These are phyloP conservation scores for Suillus tomentosus DNA, from an alignment of 768 basidiomycete species.

Conservation along the genomic window DNA sequence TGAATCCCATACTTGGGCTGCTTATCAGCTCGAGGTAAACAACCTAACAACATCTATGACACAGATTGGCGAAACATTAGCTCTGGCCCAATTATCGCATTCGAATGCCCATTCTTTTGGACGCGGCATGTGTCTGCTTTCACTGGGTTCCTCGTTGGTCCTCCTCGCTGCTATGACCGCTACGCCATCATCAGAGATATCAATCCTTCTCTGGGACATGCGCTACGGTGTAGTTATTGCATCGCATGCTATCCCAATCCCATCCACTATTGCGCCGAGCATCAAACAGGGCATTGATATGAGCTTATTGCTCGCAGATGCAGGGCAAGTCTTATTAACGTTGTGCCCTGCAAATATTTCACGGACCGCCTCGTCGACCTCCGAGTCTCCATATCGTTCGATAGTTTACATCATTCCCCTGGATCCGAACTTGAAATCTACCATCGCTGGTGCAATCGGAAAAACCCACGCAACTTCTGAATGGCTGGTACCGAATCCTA, in stretches of 20 bases:
- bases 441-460: slow-evolving; percentile 64
- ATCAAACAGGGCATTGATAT: slow-evolving; percentile 33
- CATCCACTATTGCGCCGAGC: slow-evolving; percentile 40
- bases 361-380: slow-evolving; percentile 35
- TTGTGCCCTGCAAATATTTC: slow-evolving; percentile 23
- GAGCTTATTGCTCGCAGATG: slow-evolving; percentile 34
- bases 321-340: slow-evolving; percentile 55
- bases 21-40: slow-evolving; percentile 35
- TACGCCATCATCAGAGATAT: slow-evolving; percentile 41
- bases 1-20: slow-evolving; percentile 45
- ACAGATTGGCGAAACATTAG: slow-evolving; percentile 24
- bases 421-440: slow-evolving; percentile 54
- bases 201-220: slow-evolving; percentile 67
- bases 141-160: slow-evolving; percentile 59
- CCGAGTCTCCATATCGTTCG: slow-evolving; percentile 38
- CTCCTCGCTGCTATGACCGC: slow-evolving; percentile 50
- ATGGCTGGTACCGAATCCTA: slow-evolving; percentile 43
- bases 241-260: slow-evolving; percentile 50
- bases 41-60: slow-evolving; percentile 27
- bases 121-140: slow-evolving; percentile 40
- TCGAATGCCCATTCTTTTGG: neutral
- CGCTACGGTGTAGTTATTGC: slow-evolving; percentile 68
- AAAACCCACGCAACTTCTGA: slow-evolving; percentile 42
- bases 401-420: slow-evolving; percentile 63
- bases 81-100: slow-evolving; percentile 30